Evolutionary conservation across 768 basidiomycete genomes (phyloP).

Genomic region (Russula olivacea): DNA sequence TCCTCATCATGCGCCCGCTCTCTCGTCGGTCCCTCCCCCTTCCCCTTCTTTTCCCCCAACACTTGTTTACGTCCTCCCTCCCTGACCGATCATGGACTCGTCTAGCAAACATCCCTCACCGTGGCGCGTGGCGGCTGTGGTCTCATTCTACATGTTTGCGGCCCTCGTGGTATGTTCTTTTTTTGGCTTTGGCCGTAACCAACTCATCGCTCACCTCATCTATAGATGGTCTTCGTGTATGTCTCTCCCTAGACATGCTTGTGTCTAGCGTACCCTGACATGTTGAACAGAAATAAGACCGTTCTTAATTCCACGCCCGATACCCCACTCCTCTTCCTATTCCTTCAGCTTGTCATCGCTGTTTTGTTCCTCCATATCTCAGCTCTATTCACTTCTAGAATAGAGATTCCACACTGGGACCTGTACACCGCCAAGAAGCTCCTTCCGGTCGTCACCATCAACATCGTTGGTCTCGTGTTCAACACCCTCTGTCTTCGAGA

Average conservation of each 20-base stretch:
- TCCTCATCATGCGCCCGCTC: neutral
- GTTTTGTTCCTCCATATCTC: conserved; percentile 56
- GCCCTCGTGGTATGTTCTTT: conserved; percentile 58
- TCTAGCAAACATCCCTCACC: conserved; percentile 33
- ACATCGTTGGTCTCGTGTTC: conserved; percentile 71
- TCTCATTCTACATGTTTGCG: conserved; percentile 71
- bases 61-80: neutral
- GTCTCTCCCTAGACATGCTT: conserved; percentile 20
- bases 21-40: neutral
- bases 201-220: conserved; percentile 18
- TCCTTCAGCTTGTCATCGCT: conserved; percentile 63
- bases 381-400: conserved; percentile 41
- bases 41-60: neutral
- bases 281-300: conserved; percentile 59
- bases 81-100: conserved; percentile 30
- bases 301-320: conserved; percentile 62
- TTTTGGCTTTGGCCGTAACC: neutral
- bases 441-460: conserved; percentile 57
- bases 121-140: conserved; percentile 60
- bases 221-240: conserved; percentile 49
- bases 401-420: conserved; percentile 55
- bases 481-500: conserved; percentile 73
- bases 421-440: conserved; percentile 51
- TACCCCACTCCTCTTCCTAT: conserved; percentile 60
- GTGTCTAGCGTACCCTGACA: conserved; percentile 6